Evolutionary conservation across 441 rosid genomes (phyloP).

Genomic region (Bocquillonia castaneifolia): DNA sequence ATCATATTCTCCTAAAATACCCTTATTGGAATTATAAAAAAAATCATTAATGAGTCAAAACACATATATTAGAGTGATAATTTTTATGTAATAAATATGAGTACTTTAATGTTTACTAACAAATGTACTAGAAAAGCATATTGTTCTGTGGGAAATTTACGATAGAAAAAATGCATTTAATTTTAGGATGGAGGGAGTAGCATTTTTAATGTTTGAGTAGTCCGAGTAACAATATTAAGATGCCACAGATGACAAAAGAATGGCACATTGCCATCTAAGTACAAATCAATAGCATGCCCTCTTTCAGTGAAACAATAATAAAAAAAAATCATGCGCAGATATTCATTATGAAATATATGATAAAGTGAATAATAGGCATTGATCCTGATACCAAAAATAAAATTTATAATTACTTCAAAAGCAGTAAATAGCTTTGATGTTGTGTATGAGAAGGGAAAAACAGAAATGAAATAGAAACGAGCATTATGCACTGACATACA

Average conservation of each 20-base stretch:
- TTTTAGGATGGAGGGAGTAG: no score
- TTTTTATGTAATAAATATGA: no score
- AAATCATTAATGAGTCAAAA: no score
- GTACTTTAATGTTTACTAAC: no score
- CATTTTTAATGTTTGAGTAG: no score
- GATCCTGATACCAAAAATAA: not conserved
- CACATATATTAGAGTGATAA: no score
- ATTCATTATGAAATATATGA: not conserved
- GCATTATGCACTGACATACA: not conserved
- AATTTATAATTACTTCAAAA: not conserved
- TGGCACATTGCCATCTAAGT: not conserved
- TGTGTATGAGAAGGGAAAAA: not conserved
- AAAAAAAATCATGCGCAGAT: not conserved
- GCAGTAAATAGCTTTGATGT: not conserved
- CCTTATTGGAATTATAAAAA: no score
- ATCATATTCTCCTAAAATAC: no score
- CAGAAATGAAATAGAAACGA: not conserved
- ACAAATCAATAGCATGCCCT: not conserved
- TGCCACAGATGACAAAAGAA: not conserved
- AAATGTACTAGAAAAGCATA: no score
- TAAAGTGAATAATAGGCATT: not conserved
- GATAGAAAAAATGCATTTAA: no score
- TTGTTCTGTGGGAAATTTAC: no score
- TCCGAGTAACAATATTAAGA: not conserved
- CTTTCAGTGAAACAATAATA: not conserved